Evolutionary conservation across 768 basidiomycete genomes (phyloP).

Genomic region (Rickenella mellea): DNA sequence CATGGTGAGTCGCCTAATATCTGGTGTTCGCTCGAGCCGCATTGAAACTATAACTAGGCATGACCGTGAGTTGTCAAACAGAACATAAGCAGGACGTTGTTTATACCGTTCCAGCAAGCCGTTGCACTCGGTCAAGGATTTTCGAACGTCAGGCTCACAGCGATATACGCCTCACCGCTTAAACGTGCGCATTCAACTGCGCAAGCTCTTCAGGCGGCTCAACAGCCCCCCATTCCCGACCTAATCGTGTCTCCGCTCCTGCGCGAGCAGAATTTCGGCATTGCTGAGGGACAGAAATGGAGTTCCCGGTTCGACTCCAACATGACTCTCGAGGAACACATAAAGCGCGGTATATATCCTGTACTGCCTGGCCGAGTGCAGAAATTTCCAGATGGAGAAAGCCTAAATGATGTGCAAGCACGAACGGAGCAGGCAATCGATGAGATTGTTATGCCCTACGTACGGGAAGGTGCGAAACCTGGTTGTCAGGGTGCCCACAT

Average conservation of each 20-base stretch:
- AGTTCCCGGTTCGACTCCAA: slow-evolving; percentile 16
- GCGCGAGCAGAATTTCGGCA: slow-evolving; percentile 63
- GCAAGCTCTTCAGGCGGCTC: slow-evolving; percentile 39
- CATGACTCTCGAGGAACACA: slow-evolving; percentile 33
- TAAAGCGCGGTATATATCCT: slow-evolving; percentile 45
- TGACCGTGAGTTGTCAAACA: background rate
- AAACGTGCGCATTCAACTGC: slow-evolving; percentile 59
- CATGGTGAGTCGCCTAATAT: slow-evolving; percentile 40
- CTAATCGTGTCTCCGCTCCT: slow-evolving; percentile 41
- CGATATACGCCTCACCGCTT: slow-evolving; percentile 59
- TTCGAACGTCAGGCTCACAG: slow-evolving; percentile 33
- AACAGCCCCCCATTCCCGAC: slow-evolving; percentile 35
- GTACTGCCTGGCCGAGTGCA: slow-evolving; percentile 32
- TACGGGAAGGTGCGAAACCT: slow-evolving; percentile 33
- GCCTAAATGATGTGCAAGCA: slow-evolving; percentile 46
- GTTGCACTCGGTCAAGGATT: slow-evolving; percentile 50
- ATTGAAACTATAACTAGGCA: slow-evolving; percentile 8
- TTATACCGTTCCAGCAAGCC: slow-evolving; percentile 40
- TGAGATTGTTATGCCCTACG: slow-evolving; percentile 45
- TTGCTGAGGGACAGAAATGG: slow-evolving; percentile 57
- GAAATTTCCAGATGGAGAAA: slow-evolving; percentile 66
- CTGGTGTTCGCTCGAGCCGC: slow-evolving; percentile 2
- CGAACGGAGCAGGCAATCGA: slow-evolving; percentile 45
- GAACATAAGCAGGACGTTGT: background rate
- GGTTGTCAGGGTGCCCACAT: slow-evolving; percentile 37